phyloP scores from a whole-genome alignment of 352 stramenopile genomes.

The Detonula confervacea region DNA sequence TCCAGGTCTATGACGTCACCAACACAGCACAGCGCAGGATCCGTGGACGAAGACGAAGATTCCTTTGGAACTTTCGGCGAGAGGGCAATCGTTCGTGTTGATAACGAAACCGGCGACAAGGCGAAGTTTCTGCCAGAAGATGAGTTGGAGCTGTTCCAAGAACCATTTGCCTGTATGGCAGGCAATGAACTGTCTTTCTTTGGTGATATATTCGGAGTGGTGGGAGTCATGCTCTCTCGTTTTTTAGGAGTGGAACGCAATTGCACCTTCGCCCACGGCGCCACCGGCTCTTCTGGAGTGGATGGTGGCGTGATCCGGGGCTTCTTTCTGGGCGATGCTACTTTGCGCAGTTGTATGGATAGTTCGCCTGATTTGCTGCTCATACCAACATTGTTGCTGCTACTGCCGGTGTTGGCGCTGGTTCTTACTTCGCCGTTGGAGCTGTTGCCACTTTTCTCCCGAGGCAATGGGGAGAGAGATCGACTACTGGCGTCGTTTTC shows the following conservation, averaged over 20 bases:
- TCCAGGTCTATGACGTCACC: constrained; percentile 54
- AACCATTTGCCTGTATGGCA: constrained; percentile 1
- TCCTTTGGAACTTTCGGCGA: neutral
- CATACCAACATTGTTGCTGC: neutral
- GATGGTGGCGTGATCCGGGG: constrained; percentile 21
- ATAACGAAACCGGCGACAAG: constrained; percentile 11
- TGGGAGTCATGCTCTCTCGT: constrained; percentile 3
- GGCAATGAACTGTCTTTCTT: neutral
- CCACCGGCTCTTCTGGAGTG: constrained; percentile 14
- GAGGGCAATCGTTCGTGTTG: too few species aligned
- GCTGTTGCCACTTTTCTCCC: too few species aligned
- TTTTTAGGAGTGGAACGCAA: constrained; percentile 45
- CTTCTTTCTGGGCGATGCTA: constrained; percentile 42
- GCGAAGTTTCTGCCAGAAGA: neutral
- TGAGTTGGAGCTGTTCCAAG: neutral
- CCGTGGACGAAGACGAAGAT: constrained; percentile 4
- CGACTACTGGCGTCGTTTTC: neutral
- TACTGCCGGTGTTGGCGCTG: neutral
- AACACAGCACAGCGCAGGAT: constrained; percentile 26
- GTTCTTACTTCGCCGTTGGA: too few species aligned
- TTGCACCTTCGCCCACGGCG: constrained; percentile 46
- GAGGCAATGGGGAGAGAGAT: neutral
- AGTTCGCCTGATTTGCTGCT: neutral
- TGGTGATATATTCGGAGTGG: neutral
- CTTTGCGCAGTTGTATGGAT: neutral